Base-by-base conservation (phyloP, 176 grass and related monocot genomes). In the Aegilops speltoides region DNA sequence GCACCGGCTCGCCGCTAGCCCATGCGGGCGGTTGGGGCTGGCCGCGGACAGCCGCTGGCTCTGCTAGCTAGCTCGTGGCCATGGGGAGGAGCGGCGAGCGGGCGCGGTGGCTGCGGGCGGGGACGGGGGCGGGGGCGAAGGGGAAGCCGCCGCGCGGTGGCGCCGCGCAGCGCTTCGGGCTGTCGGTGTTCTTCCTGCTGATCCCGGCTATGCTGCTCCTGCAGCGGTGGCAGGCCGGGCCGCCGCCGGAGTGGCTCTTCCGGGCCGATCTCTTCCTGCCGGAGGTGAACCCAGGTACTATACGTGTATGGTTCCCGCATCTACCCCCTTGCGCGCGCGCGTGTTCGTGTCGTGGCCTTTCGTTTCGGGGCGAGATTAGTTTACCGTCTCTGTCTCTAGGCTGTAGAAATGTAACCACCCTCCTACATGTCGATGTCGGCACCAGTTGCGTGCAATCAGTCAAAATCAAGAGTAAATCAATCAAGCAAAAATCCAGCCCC, bases 161-260 rank as follows among this genome's bases (percentile, higher is more conserved):
- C 28, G 8, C 43, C 43, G 43, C 43, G 43, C 43, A 3, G 43
- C 43, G 43, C 1, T 45, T 45, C 43, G 75, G 40, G 22, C 54
- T 79, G 31, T 23, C 16, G 10, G 23, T 65, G 66, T 84, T 76
- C 87, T 84, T 89, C 79, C 16, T 79, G 40, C n/a, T 60, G 10
- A 43, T 68, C 72, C 69, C 87, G 66, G 74, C 66, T 38, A 56
- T 89, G 75, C 75, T 89, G 81, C 38, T 89, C 29, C 81, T 89
- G 65, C 87, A 79, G 87, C 81, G 65, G 52, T 38, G 52, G 87
- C 87, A 73, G 31, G 81, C 81, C 65, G 74, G 74, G 25, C 41
- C 75, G 28, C 24, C 73, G 80, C 86, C 48, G 80, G 81, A 38
- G 87, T 79, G 81, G 87, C 50, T 84, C 87, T 79, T 84, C 64